phyloP scores from a whole-genome alignment of 1,284 basidiomycete species.

The Wolfiporia cocos region DNA sequence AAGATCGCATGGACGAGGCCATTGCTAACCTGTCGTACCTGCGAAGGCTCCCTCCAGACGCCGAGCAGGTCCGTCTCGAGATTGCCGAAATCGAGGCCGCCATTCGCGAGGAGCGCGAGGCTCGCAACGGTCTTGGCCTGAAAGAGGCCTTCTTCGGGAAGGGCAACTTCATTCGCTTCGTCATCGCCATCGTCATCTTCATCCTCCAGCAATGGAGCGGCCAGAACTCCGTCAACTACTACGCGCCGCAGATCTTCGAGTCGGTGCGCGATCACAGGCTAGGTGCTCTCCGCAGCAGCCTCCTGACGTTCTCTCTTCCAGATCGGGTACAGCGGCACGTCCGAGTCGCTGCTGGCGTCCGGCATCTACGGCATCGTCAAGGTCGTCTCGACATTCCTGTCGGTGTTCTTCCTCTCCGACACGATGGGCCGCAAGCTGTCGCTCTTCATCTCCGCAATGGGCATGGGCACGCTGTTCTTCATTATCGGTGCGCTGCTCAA shows the following conservation, averaged over 20 bases:
- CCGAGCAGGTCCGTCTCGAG: slow-evolving; percentile 47
- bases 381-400: slow-evolving; percentile 63
- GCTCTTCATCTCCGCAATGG: slow-evolving; percentile 56
- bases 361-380: slow-evolving; percentile 82
- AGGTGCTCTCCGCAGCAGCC: no score
- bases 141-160: slow-evolving; percentile 70
- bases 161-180: slow-evolving; percentile 67
- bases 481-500: slow-evolving; percentile 74
- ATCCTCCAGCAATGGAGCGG: slow-evolving; percentile 64
- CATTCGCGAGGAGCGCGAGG: slow-evolving; percentile 55
- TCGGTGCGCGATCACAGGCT: slow-evolving; percentile 36
- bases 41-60: slow-evolving; percentile 43
- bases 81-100: slow-evolving; percentile 60
- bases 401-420: slow-evolving; percentile 54
- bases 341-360: slow-evolving; percentile 66
- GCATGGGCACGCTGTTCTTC: slow-evolving; percentile 57
- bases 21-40: slow-evolving; percentile 42
- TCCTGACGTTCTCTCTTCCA: slow-evolving; percentile 11
- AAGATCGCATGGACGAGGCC: slow-evolving; percentile 30
- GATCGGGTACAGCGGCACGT: slow-evolving; percentile 61
- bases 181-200: slow-evolving; percentile 59
- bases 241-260: slow-evolving; percentile 69
- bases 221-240: slow-evolving; percentile 64
- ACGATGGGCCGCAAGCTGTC: slow-evolving; percentile 49
- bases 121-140: slow-evolving; percentile 48